Percentiles rank a stretch among this genome's conserved stretches.
These are phyloP conservation scores for Ustilago crameri DNA, from an alignment of 1,284 basidiomycete species.

Conservation along the genomic window DNA sequence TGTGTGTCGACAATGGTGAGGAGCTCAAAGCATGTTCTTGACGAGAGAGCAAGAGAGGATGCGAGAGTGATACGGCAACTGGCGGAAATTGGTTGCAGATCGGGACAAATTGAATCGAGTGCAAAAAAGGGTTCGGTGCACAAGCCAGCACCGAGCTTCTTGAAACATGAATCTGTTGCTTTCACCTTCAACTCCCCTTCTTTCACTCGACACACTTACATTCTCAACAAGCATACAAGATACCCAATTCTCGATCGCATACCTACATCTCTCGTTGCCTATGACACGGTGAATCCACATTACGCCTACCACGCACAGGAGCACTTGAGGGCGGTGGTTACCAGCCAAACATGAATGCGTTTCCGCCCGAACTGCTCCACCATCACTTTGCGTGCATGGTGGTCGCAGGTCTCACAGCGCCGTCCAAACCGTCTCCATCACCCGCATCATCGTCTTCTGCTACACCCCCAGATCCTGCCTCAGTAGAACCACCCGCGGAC, in stretches of 20 bases:
- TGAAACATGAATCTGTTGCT: background rate
- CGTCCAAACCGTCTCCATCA: constrained; percentile 12
- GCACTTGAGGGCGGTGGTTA: background rate
- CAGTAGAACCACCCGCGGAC: constrained; percentile 10
- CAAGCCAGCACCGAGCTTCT: constrained; percentile 30
- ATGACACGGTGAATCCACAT: too few relatives aligned
- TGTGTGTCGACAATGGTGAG: too few relatives aligned
- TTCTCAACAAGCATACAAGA: too few relatives aligned
- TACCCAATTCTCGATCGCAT: too few relatives aligned
- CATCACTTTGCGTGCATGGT: constrained; percentile 64
- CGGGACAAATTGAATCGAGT: background rate
- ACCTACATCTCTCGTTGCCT: too few relatives aligned
- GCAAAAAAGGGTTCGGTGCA: constrained; percentile 6
- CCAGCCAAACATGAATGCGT: constrained; percentile 59
- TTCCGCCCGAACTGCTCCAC: constrained; percentile 59
- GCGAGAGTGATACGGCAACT: background rate
- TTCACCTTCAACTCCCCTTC: background rate
- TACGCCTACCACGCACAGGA: too few relatives aligned
- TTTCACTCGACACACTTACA: background rate
- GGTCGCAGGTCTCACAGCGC: constrained; percentile 54
- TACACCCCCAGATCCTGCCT: background rate
- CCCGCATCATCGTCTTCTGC: constrained; percentile 13
- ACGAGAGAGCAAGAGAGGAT: background rate
- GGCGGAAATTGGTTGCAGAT: background rate
- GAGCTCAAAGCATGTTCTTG: too few relatives aligned